Base-by-base conservation (phyloP, 2,329 filamentous ascomycete genomes). In the Aspergillus pseudotamarii region DNA sequence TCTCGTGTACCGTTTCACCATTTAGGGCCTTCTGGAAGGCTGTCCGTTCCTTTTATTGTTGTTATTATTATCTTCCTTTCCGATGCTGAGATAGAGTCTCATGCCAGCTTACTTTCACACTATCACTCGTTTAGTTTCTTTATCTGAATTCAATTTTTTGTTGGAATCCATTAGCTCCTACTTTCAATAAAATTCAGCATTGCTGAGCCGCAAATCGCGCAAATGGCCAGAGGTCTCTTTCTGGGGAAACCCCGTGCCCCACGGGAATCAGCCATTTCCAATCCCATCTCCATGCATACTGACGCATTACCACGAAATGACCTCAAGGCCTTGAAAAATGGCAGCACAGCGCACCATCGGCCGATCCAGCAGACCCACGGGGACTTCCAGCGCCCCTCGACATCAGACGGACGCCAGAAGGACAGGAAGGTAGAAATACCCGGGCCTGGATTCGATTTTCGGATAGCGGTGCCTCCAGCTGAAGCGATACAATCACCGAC, bases 1-100 rank as follows among this genome's bases (percentile, higher is more conserved):
- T 64, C 63, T 60, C 65, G 58, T 54, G 57, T 62, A 48, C 55
- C 66, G 43, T 57, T 57, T 34, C 66, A 69, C 51, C 48, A 50
- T 45, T 36, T 34, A 53, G 59, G 69, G 76, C 69, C 74, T 76
- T 79, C 76, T 74, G 77, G 77, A 78, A 79, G 75, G 75, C 73
- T 66, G 71, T 78, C 72, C 74, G 66, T 73, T 78, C 76, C 32
- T 75, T 77, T 72, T 21, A 57, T 61, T 48, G 11, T 50, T 41
- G 61, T 63, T 61, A 59, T 60, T 64, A 64, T 50, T 19, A 50
- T n/a, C 28, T 51, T 26, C 11, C 6, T 48, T 16, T 48, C 45
- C 26, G 28, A 51, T 50, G 53, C 21, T 57, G 61, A 61, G 62
- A 62, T 64, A 59, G 38, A 60, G 56, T 67, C 62, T 70, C 59